A percentile compares a stretch with the other conserved stretches of the same genome.
These are phyloP conservation scores for Edaphochlamys debaryana DNA, from an alignment of 139 green algal species.

Conservation along the genomic window DNA sequence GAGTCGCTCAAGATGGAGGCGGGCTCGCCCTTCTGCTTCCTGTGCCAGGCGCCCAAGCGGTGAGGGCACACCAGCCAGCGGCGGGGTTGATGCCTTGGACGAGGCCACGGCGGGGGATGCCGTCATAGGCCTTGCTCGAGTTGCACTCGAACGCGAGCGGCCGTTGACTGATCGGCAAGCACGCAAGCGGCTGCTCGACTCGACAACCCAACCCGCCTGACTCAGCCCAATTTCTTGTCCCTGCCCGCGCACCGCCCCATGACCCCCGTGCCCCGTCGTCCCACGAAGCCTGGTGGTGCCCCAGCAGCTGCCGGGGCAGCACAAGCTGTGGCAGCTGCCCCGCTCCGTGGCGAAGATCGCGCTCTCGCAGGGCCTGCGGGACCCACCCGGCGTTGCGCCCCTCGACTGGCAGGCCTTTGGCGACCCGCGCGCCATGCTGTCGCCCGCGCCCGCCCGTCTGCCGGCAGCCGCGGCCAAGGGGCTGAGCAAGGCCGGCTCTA, in stretches of 20 bases:
- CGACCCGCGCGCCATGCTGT: conserved; percentile 6
- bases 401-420: conserved; percentile 22
- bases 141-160: no score
- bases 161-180: no score
- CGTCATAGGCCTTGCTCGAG: no score
- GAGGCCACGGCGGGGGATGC: no score
- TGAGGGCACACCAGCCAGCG: neutral
- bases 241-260: no score
- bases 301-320: neutral
- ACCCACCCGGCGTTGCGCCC: conserved; percentile 1
- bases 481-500: neutral
- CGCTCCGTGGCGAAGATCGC: neutral
- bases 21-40: conserved; percentile 55
- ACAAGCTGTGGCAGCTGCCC: conserved; percentile 29
- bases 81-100: no score
- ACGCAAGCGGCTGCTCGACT: no score
- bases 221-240: no score
- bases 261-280: no score
- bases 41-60: conserved; percentile 56
- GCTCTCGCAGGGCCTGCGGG: conserved; percentile 3
- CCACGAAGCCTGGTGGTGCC: conserved; percentile 16
- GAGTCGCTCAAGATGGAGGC: conserved; percentile 52
- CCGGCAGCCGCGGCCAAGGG: no score
- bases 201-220: no score
- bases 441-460: neutral